Conservation (phyloP, 768 basidiomycete species). For the Lentinula detonsa region DNA sequence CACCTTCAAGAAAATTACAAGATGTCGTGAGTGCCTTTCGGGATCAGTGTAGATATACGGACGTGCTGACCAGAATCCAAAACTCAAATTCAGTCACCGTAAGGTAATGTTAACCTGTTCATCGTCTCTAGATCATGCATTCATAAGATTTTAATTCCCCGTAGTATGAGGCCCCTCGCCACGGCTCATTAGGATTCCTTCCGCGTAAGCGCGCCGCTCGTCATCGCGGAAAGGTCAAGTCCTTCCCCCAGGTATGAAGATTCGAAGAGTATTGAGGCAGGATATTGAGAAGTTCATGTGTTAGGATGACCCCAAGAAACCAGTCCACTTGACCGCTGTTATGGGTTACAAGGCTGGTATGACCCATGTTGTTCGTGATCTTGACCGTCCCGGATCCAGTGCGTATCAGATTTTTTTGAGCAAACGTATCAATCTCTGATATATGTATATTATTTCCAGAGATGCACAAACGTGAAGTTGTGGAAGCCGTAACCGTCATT, state of each 20-base stretch:
- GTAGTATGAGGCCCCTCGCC: slow-evolving; percentile 97
- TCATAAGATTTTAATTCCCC: neutral
- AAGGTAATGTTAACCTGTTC: slow-evolving; percentile 49
- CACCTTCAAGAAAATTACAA: slow-evolving; percentile 1
- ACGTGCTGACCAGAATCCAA: slow-evolving; percentile 2
- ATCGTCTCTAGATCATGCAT: neutral
- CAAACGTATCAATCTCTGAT: neutral
- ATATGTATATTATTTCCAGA: slow-evolving; percentile 41
- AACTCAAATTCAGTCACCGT: slow-evolving; percentile 58
- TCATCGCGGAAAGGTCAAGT: slow-evolving; percentile 98
- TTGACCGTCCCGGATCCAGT: slow-evolving; percentile 99
- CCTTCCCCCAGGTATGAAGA: slow-evolving; percentile 87
- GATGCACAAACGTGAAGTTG: slow-evolving; percentile 99
- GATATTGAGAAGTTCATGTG: neutral
- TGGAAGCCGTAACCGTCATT: slow-evolving; percentile 93
- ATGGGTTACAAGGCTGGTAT: slow-evolving; percentile 99
- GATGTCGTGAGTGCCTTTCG: slow-evolving; percentile 45
- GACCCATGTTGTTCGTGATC: slow-evolving; percentile 98
- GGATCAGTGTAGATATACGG: neutral
- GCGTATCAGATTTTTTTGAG: slow-evolving; percentile 27
- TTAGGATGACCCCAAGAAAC: slow-evolving; percentile 99
- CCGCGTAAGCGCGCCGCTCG: slow-evolving; percentile 95
- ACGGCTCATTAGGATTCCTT: slow-evolving; percentile 96
- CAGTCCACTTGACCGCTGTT: slow-evolving; percentile 95
- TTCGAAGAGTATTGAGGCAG: neutral